Conservation (phyloP, 306 rosid genomes). For the Citrullus mucosospermus region DNA sequence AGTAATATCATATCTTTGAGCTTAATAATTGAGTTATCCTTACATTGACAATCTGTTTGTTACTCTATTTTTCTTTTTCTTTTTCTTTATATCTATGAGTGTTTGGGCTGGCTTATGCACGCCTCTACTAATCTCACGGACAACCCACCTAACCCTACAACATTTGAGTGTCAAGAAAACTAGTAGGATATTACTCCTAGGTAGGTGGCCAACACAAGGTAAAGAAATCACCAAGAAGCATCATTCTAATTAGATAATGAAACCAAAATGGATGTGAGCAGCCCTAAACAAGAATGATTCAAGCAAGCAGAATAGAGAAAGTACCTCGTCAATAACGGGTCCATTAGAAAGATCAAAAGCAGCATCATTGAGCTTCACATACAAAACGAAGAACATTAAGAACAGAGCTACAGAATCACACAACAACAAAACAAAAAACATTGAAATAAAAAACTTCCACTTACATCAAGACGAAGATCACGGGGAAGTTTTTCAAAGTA, state of each 20-base stretch:
- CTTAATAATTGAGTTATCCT: not conserved
- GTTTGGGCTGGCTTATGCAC: no score
- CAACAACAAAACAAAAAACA: not conserved
- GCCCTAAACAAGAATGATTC: not conserved
- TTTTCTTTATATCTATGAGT: no score
- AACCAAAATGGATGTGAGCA: not conserved
- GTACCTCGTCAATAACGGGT: slow-evolving; percentile 59
- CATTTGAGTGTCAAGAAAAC: no score
- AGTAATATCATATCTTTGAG: no score
- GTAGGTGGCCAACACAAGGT: not conserved
- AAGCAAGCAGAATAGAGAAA: slow-evolving; percentile 5
- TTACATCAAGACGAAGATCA: slow-evolving; percentile 84
- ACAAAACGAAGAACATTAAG: not conserved
- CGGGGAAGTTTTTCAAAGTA: slow-evolving; percentile 63
- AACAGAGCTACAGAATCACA: not conserved
- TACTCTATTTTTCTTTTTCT: no score
- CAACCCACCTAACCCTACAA: no score
- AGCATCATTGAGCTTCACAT: slow-evolving; percentile 72
- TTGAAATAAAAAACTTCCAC: slow-evolving; percentile 7
- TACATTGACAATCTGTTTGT: not conserved
- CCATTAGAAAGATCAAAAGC: slow-evolving; percentile 93
- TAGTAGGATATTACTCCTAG: no score
- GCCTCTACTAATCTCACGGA: no score
- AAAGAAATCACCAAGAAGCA: not conserved
- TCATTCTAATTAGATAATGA: not conserved